These are phyloP conservation scores for Calonectria hongkongensis DNA, from an alignment of 2,329 filamentous ascomycete species.

Conservation along the genomic window DNA sequence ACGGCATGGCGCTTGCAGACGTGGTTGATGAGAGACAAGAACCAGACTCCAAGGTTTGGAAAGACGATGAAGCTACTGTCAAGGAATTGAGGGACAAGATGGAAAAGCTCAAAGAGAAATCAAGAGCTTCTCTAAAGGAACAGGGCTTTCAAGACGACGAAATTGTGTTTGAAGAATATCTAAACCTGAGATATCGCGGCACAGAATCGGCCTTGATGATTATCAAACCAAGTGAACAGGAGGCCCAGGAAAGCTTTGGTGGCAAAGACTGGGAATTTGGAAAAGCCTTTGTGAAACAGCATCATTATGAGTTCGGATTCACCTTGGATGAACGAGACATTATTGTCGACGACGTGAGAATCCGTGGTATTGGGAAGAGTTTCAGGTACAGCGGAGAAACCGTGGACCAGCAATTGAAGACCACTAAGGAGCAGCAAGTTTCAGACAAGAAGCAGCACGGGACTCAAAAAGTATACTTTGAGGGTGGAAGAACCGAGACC, in stretches of 20 bases:
- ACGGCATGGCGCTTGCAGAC: constrained; percentile 94
- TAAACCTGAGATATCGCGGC: constrained; percentile 94
- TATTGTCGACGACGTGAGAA: constrained; percentile 91
- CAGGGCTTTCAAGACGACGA: constrained; percentile 87
- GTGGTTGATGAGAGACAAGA: constrained; percentile 94
- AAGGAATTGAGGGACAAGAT: constrained; percentile 83
- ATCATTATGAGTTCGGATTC: constrained; percentile 95
- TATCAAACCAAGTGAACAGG: constrained; percentile 80
- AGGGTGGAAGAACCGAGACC: constrained; percentile 85
- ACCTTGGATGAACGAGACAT: constrained; percentile 89
- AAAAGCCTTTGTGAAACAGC: constrained; percentile 88
- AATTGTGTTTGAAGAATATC: constrained; percentile 91
- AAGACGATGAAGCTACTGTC: constrained; percentile 74
- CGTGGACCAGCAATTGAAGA: constrained; percentile 87
- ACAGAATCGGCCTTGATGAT: constrained; percentile 96
- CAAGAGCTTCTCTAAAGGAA: constrained; percentile 78
- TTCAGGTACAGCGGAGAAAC: constrained; percentile 87
- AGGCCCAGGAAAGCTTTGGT: constrained; percentile 74
- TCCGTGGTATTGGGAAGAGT: constrained; percentile 91
- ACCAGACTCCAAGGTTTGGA: constrained; percentile 79
- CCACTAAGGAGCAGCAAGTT: constrained; percentile 76
- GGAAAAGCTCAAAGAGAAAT: constrained; percentile 86
- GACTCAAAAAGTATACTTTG: constrained; percentile 86
- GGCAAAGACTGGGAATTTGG: constrained; percentile 88
- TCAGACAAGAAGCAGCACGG: constrained; percentile 77